Percentiles rank a stretch among this genome's conserved stretches.
phyloP scores from a whole-genome alignment of 441 rosid genomes.

The Gossypium aridum region DNA sequence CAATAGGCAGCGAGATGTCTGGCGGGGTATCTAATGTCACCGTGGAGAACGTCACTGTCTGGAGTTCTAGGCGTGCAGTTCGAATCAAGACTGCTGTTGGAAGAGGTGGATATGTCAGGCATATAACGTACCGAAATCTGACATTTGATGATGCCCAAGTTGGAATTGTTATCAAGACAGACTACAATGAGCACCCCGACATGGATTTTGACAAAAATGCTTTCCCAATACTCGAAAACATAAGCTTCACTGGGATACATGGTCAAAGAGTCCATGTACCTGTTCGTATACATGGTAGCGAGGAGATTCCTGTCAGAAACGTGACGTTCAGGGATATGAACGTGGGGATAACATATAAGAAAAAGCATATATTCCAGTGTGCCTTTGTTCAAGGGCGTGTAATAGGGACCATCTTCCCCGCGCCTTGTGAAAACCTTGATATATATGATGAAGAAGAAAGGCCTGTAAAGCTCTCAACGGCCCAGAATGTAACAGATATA shows the following conservation, averaged over 20 bases:
- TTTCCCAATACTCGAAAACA: constrained; percentile 45
- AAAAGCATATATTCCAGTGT: constrained; percentile 88
- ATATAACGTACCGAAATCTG: constrained; percentile 61
- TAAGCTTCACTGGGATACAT: constrained; percentile 67
- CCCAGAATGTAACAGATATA: constrained; percentile 65
- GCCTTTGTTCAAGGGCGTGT: constrained; percentile 82
- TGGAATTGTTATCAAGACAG: constrained; percentile 89
- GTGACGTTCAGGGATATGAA: constrained; percentile 74
- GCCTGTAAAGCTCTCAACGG: constrained; percentile 50
- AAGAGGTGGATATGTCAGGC: constrained; percentile 72
- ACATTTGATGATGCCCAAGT: constrained; percentile 81
- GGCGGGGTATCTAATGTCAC: constrained; percentile 88
- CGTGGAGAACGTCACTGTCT: constrained; percentile 64
- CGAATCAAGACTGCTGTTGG: constrained; percentile 94
- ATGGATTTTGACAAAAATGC: constrained; percentile 64
- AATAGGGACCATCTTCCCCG: constrained; percentile 68
- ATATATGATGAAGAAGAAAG: constrained; percentile 56
- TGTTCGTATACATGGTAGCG: constrained; percentile 84
- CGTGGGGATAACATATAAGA: constrained; percentile 80
- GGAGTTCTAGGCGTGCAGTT: constrained; percentile 88
- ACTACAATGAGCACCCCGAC: constrained; percentile 94
- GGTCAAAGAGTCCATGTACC: constrained; percentile 90
- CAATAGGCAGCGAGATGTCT: constrained; percentile 95
- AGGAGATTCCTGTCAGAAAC: constrained; percentile 71
- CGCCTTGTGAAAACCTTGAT: constrained; percentile 83